These are phyloP conservation scores for Flaveria trinervia DNA, from an alignment of 129 eudicot genomes.

Conservation along the genomic window DNA sequence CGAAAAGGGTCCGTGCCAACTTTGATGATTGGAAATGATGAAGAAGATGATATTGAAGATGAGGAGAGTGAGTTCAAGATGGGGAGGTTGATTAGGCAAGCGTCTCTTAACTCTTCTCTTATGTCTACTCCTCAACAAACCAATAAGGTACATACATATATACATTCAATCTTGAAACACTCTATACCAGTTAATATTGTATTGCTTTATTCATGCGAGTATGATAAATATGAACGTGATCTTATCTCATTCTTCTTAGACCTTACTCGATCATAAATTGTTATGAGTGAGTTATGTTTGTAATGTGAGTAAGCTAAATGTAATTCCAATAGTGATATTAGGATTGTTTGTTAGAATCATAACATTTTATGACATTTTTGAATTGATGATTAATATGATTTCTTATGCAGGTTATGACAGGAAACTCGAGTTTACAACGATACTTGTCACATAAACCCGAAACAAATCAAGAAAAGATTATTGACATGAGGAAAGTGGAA, in stretches of 20 bases:
- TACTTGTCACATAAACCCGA: constrained; percentile 33
- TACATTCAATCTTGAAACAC: too few relatives aligned
- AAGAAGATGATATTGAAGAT: constrained; percentile 51
- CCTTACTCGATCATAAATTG: too few relatives aligned
- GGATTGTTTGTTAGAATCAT: not conserved
- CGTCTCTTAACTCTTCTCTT: constrained; percentile 59
- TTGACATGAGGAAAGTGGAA: constrained; percentile 35
- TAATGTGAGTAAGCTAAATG: not conserved
- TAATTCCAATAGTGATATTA: not conserved
- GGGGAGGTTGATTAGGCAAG: constrained; percentile 87
- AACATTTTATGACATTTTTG: not conserved
- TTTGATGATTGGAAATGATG: not conserved
- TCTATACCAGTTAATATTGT: too few relatives aligned
- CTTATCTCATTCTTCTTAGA: too few relatives aligned
- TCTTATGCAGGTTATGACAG: constrained; percentile 42
- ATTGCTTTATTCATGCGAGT: too few relatives aligned
- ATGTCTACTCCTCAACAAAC: constrained; percentile 46
- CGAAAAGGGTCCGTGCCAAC: constrained; percentile 44
- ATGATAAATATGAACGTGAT: too few relatives aligned
- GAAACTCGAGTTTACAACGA: constrained; percentile 50
- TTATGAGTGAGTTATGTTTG: too few relatives aligned
- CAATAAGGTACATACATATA: constrained; percentile 37
- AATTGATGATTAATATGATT: not conserved
- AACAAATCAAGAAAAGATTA: constrained; percentile 38
- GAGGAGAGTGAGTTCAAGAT: constrained; percentile 72